Percentiles rank a stretch among this genome's conserved stretches.
phyloP scores from a whole-genome alignment of 1,139 yeast species.

The Neolecta irregularis region DNA sequence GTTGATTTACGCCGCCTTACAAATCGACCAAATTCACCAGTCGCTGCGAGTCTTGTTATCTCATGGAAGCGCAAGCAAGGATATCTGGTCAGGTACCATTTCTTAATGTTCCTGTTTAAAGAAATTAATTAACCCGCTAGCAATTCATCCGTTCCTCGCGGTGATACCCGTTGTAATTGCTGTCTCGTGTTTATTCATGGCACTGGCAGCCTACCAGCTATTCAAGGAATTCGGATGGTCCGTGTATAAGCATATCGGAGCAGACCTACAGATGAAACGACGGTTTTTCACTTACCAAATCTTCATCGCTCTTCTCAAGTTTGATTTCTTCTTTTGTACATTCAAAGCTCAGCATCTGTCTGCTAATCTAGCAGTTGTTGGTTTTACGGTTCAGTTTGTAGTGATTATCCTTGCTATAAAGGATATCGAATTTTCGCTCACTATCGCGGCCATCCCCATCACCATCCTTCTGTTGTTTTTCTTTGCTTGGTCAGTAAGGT shows the following conservation, averaged over 20 bases:
- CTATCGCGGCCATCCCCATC: constrained; percentile 36
- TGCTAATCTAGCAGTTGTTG: too few relatives aligned
- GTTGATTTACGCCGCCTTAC: constrained; percentile 38
- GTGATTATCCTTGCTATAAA: constrained; percentile 33
- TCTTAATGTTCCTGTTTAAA: too few relatives aligned
- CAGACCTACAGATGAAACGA: constrained; percentile 30
- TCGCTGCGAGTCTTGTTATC: too few relatives aligned
- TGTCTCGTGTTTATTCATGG: constrained; percentile 27
- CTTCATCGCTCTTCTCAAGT: constrained; percentile 16
- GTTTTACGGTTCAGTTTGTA: constrained; percentile 39
- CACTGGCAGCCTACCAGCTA: constrained; percentile 26
- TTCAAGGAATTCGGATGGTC: constrained; percentile 36
- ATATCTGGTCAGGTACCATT: too few relatives aligned
- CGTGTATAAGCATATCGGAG: constrained; percentile 38
- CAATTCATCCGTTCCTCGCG: constrained; percentile 28
- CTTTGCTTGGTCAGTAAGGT: constrained; percentile 30
- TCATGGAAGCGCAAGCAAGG: constrained; percentile 20
- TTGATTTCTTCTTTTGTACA: constrained; percentile 17
- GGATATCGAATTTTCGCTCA: constrained; percentile 36
- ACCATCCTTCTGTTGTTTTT: constrained; percentile 30
- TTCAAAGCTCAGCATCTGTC: too few relatives aligned
- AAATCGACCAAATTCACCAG: constrained; percentile 31
- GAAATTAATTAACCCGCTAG: constrained; percentile 16
- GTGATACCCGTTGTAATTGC: constrained; percentile 35
- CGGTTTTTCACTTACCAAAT: constrained; percentile 32